Evolutionary conservation across 345 rosid species (phyloP).

Genomic region (Gossypium thurberi): DNA sequence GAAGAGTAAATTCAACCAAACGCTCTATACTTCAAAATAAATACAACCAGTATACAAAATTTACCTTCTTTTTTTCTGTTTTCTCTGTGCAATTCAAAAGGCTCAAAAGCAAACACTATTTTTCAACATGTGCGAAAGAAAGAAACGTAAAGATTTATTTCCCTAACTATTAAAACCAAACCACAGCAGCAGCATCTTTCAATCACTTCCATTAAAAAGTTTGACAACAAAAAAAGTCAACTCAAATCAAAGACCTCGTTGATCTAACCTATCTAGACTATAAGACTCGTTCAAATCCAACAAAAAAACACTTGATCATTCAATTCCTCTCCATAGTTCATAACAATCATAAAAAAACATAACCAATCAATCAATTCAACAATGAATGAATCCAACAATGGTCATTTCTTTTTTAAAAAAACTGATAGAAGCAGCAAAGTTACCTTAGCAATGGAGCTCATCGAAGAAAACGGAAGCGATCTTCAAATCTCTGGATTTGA

Average conservation of each 20-base stretch:
- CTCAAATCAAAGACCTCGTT: background rate
- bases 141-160: background rate
- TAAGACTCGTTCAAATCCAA: background rate
- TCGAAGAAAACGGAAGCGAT: background rate
- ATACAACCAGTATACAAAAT: too few relatives aligned
- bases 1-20: too few relatives aligned
- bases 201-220: background rate
- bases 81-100: too few relatives aligned
- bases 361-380: background rate
- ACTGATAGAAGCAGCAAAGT: background rate
- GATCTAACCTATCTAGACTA: background rate
- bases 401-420: background rate
- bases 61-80: too few relatives aligned
- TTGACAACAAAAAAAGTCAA: background rate
- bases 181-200: background rate
- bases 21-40: too few relatives aligned
- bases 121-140: background rate
- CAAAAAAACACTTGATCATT: background rate
- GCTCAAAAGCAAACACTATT: too few relatives aligned
- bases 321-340: background rate
- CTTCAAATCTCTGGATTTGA: background rate
- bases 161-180: background rate
- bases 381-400: background rate
- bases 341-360: background rate
- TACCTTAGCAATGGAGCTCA: slow-evolving; percentile 5